Evolutionary conservation across 2,329 filamentous ascomycete genomes (phyloP), one percentile per base, ranked within the genome.

Genomic region (Aspergillus quadrilineatus): DNA sequence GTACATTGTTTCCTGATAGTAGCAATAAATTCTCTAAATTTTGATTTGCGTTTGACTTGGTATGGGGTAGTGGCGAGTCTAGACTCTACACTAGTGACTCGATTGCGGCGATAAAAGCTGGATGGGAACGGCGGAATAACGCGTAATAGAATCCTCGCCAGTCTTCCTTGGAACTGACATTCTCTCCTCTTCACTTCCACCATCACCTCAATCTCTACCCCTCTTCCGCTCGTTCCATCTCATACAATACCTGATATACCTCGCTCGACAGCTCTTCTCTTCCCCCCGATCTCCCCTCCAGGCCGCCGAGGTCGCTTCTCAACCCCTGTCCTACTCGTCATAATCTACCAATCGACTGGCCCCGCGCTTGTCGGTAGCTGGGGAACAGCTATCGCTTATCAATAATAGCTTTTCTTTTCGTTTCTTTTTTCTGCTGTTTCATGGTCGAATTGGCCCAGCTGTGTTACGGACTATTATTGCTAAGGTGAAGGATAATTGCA

Each of bases 341-440:
- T 42, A 30, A 47, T 53, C 56, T 55, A 61, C 59, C 61, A 63
- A 63, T 63, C 60, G 57, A 47, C 53, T 59, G 49, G 42, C 52
- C 56, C 59, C 56, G 55, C 50, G 56, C 56, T 56, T 54, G 54
- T 53, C 10, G 43, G 45, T 47, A 22, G 22, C 22, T 29, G 53
- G 50, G 52, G 41, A 37, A 28, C 47, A 34, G 14, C 52, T 30
- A 50, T 54, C 45, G 32, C 46, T 55, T 52, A 44, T 46, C 50
- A 22, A 45, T 52, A 57, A 53, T 60, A 56, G 52, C 60, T 59
- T 62, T 61, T 57, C 56, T 50, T 59, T 44, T 30, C 22, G 22
- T 22, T 22, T 22, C 22, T 22, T 22, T 22, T 17, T 22, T 22
- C 22, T 32, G 49, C 34, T 57, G 22, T 52, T 46, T 46, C 50